Base-by-base conservation (phyloP, 176 grass and related monocot genomes). In the Ampelocalamus luodianensis region DNA sequence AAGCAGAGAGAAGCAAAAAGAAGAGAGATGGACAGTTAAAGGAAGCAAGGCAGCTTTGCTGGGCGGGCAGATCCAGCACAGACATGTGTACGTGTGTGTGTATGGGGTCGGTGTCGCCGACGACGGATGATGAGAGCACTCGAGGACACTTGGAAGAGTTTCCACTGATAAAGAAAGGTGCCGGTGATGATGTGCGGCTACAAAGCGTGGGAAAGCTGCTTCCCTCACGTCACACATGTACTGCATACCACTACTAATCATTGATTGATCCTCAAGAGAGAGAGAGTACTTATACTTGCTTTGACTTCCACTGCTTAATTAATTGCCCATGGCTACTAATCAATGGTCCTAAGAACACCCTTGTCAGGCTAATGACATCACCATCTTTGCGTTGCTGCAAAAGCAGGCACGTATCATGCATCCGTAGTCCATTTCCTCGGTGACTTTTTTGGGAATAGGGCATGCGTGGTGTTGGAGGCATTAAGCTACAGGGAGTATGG, bases 1-100 rank as follows among this genome's bases (percentile, higher is more conserved):
- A 5, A 61, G 1, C 2, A 60, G 56, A 24, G 3, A 59, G 55
- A 59, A 81, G 60, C 62, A 67, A 53, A 61, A 51, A 13, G 38
- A 68, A 77, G 63, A 34, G 43, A 56, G 16, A 56, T 5, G 9
- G 51, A 10, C 13, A 3, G 44, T n/a, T 63, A 71, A 59, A 32
- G 40, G 40, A 42, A 76, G 46, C 37, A 87, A 86, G 66, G 80
- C 65, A 61, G 20, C 81, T 89, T 73, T 85, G 78, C 63, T 54
- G 37, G 6, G 11, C 64, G 26, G 51, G 11, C 36, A 82, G 64
- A 88, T 88, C 80, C 65, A 53, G 34, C 17, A 32, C 79, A 72
- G 86, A 61, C 45, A 56, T 53, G 63, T 2, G 20, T 55, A 56
- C 43, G 63, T 2, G 20, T 34, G 32, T 62, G 55, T 65, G 27